Evolutionary conservation across 176 grass and related monocot species (phyloP).

Genomic region (Juncus inflexus): DNA sequence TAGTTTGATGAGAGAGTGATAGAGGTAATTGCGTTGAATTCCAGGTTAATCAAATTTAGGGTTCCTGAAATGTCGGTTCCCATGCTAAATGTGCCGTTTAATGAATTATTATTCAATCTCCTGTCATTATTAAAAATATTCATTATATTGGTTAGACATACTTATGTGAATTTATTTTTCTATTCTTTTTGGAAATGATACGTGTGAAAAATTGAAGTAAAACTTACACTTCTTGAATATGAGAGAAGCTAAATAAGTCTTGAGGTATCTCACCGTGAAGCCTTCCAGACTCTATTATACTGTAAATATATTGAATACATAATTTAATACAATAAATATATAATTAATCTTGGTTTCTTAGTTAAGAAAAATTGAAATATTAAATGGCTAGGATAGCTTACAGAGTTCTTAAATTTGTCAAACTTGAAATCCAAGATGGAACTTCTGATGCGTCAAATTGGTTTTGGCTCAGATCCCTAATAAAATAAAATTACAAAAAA

Average conservation of each 20-base stretch:
- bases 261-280: conserved; percentile 53
- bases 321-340: not conserved
- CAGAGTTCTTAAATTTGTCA: conserved; percentile 34
- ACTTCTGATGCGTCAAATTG: conserved; percentile 45
- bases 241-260: conserved; percentile 41
- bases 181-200: not conserved
- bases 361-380: not conserved
- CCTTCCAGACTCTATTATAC: conserved; percentile 49
- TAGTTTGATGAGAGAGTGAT: conserved; percentile 32
- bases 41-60: conserved; percentile 43
- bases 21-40: conserved; percentile 45
- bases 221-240: conserved; percentile 64
- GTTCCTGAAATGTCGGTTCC: conserved; percentile 28
- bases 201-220: not conserved
- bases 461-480: conserved; percentile 88
- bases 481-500: conserved; percentile 1
- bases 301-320: conserved; percentile 13
- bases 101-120: conserved; percentile 53
- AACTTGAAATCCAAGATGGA: conserved; percentile 59
- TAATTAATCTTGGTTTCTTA: conserved; percentile 3
- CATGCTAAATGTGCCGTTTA: conserved; percentile 70
- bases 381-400: conserved; percentile 28
- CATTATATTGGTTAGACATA: conserved; percentile 10
- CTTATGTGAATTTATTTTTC: not conserved
- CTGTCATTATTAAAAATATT: conserved; percentile 41